Percentiles rank a stretch among this genome's conserved stretches.
Conservation (phyloP, 1,139 yeast species). For the Yarrowia galli region DNA sequence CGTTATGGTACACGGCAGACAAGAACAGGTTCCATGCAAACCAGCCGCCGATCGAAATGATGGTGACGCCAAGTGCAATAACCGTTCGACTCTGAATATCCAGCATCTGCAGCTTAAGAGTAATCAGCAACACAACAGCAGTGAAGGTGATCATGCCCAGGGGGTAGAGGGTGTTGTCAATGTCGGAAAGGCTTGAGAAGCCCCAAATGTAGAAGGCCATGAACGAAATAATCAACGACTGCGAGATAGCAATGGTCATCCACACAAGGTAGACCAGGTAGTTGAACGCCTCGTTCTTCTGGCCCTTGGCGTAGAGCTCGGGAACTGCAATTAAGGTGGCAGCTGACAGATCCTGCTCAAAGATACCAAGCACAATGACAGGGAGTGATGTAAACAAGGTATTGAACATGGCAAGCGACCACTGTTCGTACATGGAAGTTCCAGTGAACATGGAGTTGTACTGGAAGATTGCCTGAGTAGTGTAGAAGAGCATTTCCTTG, state of each 20-base stretch:
- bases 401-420: constrained; percentile 97
- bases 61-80: constrained; percentile 70
- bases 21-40: constrained; percentile 82
- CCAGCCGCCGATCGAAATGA: constrained; percentile 87
- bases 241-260: constrained; percentile 79
- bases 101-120: constrained; percentile 76
- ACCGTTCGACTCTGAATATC: constrained; percentile 86
- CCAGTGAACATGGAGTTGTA: constrained; percentile 90
- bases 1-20: constrained; percentile 68
- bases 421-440: constrained; percentile 88
- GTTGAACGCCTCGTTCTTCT: constrained; percentile 78
- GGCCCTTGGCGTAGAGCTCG: constrained; percentile 81
- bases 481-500: constrained; percentile 87
- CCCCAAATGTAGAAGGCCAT: constrained; percentile 74
- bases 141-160: constrained; percentile 79
- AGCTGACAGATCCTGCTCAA: constrained; percentile 89
- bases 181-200: constrained; percentile 56
- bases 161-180: constrained; percentile 81
- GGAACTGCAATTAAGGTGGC: constrained; percentile 91
- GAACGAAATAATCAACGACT: constrained; percentile 76
- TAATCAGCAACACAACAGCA: constrained; percentile 72
- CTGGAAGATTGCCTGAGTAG: constrained; percentile 89
- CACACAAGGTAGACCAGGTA: constrained; percentile 72
- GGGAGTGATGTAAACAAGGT: constrained; percentile 93
- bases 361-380: constrained; percentile 92